phyloP scores from a whole-genome alignment of 2,329 filamentous ascomycete species.

The Phoma sp. region DNA sequence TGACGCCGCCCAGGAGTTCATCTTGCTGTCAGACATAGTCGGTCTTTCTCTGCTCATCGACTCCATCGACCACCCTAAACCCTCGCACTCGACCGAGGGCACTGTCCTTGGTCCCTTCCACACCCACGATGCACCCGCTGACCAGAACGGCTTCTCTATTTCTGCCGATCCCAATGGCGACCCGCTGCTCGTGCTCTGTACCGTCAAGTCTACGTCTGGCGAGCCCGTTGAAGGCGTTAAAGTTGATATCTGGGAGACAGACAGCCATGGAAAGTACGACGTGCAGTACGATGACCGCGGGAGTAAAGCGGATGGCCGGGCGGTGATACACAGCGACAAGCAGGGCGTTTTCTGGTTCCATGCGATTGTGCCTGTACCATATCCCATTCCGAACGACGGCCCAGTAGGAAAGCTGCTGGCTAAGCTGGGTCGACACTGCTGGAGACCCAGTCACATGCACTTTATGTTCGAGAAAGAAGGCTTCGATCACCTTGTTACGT shows the following conservation, averaged over 20 bases:
- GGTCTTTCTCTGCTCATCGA: conserved; percentile 82
- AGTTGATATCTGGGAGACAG: conserved; percentile 86
- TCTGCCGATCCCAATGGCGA: conserved; percentile 72
- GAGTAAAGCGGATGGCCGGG: conserved; percentile 71
- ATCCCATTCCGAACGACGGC: conserved; percentile 79
- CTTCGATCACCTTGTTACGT: conserved; percentile 80
- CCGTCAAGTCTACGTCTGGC: conserved; percentile 68
- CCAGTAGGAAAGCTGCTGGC: conserved; percentile 65
- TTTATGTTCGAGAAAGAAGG: conserved; percentile 69
- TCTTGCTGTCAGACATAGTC: conserved; percentile 79
- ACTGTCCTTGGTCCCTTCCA: conserved; percentile 85
- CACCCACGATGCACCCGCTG: conserved; percentile 72
- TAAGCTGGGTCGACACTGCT: conserved; percentile 41
- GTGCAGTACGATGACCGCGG: conserved; percentile 72
- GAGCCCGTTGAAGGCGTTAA: conserved; percentile 69
- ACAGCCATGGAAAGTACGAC: conserved; percentile 80
- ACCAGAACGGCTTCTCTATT: conserved; percentile 65
- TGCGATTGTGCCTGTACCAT: conserved; percentile 82
- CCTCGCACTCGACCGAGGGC: conserved; percentile 71
- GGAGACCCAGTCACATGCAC: conserved; percentile 48
- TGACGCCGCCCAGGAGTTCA: conserved; percentile 67
- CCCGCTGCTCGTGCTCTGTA: conserved; percentile 75
- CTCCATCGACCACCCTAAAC: conserved; percentile 83
- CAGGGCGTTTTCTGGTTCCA: conserved; percentile 84
- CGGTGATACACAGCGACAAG: conserved; percentile 71